Evolutionary conservation across 352 stramenopile genomes (phyloP), one percentile per base, ranked within the genome.

Genomic region (Pythium monospermum): DNA sequence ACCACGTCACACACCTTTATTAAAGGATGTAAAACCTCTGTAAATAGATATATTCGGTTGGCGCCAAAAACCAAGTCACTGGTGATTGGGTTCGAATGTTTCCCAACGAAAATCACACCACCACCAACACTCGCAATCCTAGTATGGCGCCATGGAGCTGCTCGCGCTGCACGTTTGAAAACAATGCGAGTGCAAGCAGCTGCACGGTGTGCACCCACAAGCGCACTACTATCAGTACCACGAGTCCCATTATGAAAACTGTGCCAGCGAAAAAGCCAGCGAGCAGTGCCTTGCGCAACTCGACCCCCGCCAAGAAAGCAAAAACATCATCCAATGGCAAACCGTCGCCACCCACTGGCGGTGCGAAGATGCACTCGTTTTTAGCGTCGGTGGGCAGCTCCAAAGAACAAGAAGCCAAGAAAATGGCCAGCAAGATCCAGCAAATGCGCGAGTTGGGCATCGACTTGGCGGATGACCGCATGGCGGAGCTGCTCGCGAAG

Each of bases 371-470:
- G 41, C 59, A 69, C 36, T 66, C 76, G 25, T 49, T 85, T 44
- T 59, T 87, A 25, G 61, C 69, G 4, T 62, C 65, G 0, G 75
- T 91, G 22, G 80, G 80, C 40, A 89, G 71, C 54, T 87, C 75
- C 5, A 64, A 55, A 2, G 77, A 86, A 35, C 68, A 87, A 44
- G 83, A 90, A 33, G 64, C 71, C 23, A 60, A 75, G 43, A 64
- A 68, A 16, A 45, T 91, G 3, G 49, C 73, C 25, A 80, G 76
- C 52, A 94, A 94, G 59, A 36, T 91, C 32, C 53, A 75, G 45
- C 80, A 94, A 63, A 71, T 94, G 44, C 73, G 69, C 21, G 83
- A 91, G 33, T 57, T 94, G 3, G 78, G 83, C 26, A 88, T 91
- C 32, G 71, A 81, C 2, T 53, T 94, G n/a, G 56, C 73, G 0